These are phyloP conservation scores for Cladosporium sp. DNA, from an alignment of 2,329 filamentous ascomycete species.

Conservation along the genomic window DNA sequence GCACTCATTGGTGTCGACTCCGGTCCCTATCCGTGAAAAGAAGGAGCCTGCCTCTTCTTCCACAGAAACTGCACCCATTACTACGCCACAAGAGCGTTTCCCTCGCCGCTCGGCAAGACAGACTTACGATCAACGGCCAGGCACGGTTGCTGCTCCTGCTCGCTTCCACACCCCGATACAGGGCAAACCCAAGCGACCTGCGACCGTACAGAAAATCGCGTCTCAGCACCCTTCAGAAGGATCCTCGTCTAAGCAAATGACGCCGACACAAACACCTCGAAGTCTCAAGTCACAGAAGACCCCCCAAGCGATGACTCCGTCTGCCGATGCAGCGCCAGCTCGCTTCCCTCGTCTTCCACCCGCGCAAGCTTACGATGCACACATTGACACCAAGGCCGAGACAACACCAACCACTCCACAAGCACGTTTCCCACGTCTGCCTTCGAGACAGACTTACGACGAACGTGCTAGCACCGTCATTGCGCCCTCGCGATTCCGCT, in stretches of 20 bases:
- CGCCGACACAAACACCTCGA: neutral
- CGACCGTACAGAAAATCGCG: conserved; percentile 24
- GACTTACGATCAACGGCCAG: conserved; percentile 21
- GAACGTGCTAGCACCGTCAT: conserved; percentile 9
- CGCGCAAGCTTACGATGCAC: neutral
- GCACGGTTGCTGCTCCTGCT: conserved; percentile 23
- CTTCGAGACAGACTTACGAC: conserved; percentile 7
- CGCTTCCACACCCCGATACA: conserved; percentile 26
- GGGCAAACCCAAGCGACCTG: conserved; percentile 22
- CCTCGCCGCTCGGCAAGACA: conserved; percentile 17
- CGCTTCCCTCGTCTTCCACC: conserved; percentile 5
- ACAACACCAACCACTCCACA: neutral
- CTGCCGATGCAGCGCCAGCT: neutral
- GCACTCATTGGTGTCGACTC: neutral
- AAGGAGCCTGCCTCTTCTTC: neutral
- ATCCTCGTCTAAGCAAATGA: neutral
- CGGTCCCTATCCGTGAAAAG: neutral
- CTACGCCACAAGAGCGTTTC: conserved; percentile 16
- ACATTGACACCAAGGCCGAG: neutral
- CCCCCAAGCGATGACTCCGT: neutral
- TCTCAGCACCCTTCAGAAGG: conserved; percentile 11
- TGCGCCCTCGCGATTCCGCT: conserved; percentile 10
- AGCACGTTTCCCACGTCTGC: conserved; percentile 8
- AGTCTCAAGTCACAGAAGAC: neutral
- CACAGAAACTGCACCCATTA: neutral